Percentiles rank a stretch among this genome's conserved stretches.
Evolutionary conservation across 2,329 filamentous ascomycete genomes (phyloP).

Genomic region (Sclerotinia nivalis): DNA sequence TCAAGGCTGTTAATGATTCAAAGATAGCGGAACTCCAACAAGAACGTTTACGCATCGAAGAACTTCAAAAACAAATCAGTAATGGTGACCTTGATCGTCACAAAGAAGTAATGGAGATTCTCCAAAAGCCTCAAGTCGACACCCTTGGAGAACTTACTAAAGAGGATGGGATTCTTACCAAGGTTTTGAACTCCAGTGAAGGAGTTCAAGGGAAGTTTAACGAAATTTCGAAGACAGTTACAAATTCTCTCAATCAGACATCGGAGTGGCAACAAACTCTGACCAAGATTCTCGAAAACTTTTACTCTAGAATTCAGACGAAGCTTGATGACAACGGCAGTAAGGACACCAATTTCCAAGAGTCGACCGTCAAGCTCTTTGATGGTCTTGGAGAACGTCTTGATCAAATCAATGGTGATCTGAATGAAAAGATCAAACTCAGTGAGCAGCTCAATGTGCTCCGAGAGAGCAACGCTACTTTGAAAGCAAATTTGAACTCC

Average conservation of each 20-base stretch:
- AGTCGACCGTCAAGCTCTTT: conserved; percentile 28
- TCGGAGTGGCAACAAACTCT: conserved; percentile 28
- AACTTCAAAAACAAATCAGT: conserved; percentile 12
- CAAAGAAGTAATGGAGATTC: conserved; percentile 31
- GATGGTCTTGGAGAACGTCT: conserved; percentile 32
- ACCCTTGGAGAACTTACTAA: conserved; percentile 29
- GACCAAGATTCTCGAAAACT: conserved; percentile 32
- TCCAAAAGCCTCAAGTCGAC: conserved; percentile 30
- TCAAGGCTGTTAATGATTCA: neutral
- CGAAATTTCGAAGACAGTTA: conserved; percentile 26
- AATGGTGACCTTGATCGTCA: conserved; percentile 13
- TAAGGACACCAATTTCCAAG: conserved; percentile 21
- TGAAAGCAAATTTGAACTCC: conserved; percentile 27
- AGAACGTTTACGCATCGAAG: neutral
- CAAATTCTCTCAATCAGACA: conserved; percentile 25
- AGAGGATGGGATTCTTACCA: conserved; percentile 32
- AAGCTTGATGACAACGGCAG: conserved; percentile 24
- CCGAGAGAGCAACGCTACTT: conserved; percentile 28
- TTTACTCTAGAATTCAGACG: conserved; percentile 32
- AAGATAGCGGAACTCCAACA: neutral
- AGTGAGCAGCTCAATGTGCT: conserved; percentile 33
- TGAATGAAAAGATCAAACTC: conserved; percentile 29
- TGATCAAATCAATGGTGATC: conserved; percentile 28
- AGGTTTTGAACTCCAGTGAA: conserved; percentile 27
- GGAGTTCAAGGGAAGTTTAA: conserved; percentile 39